Conservation (phyloP, 176 grass and related monocot genomes). For the Oryza australiensis region DNA sequence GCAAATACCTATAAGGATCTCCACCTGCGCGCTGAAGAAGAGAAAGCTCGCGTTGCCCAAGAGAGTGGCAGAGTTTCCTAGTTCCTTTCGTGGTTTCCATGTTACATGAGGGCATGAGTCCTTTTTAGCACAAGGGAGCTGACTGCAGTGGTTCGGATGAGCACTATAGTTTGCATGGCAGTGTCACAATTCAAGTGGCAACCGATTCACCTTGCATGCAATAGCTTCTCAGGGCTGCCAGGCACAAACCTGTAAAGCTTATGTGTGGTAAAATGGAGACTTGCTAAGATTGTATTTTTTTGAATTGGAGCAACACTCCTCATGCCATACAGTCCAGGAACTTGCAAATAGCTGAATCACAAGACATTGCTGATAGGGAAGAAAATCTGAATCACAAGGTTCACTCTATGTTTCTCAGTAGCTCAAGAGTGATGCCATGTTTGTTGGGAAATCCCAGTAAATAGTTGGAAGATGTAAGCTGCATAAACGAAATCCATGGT, state of each 20-base stretch:
- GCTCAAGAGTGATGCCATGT: background rate
- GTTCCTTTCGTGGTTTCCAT: background rate
- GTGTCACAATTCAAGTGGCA: background rate
- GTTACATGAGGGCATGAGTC: constrained; percentile 8
- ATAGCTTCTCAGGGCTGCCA: background rate
- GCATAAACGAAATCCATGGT: background rate
- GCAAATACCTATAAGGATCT: constrained; percentile 70
- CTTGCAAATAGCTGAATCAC: background rate
- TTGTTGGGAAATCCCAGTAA: background rate
- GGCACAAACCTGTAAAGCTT: background rate
- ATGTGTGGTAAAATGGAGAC: background rate
- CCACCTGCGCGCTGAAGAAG: constrained; percentile 57
- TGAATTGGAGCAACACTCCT: background rate
- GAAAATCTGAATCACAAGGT: background rate
- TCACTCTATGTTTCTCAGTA: background rate
- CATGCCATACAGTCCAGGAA: background rate
- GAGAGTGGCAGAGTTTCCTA: constrained; percentile 37
- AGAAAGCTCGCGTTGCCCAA: constrained; percentile 56
- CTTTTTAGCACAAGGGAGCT: constrained; percentile 6
- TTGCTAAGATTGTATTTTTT: background rate
- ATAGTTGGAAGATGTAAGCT: background rate
- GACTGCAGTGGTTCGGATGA: background rate
- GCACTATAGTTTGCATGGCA: background rate
- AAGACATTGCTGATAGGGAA: background rate
- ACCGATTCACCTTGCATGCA: background rate